Base-by-base conservation (phyloP, 2,329 filamentous ascomycete species). In the Chrysoporthe deuterocubensis region DNA sequence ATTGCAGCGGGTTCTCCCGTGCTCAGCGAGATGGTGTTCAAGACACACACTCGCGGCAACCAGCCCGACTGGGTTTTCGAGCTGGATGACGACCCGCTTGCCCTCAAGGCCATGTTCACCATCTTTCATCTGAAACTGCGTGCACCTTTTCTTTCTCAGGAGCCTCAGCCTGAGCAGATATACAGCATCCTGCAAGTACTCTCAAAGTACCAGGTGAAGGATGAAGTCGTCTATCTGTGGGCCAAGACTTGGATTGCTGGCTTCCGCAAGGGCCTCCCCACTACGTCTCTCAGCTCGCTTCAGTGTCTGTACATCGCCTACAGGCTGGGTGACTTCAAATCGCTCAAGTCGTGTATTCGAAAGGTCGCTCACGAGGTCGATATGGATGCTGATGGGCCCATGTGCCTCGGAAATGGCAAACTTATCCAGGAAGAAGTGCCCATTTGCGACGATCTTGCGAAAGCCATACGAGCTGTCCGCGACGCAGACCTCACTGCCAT, bases 291-390 rank as follows among this genome's bases (percentile, higher is more conserved):
- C 4, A 59, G 14, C 26, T 43, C 14, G 4, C 3, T 65, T 3
- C 56, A 70, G 44, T 56, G 62, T n/a, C 48, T 70, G 7, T 48
- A 48, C n/a, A 26, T 64, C 8, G 59, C 67, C 32, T 44, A 69
- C 52, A 65, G 60, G 40, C 18, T 70, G 2, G 69, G 69, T 9
- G 69, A 70, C 44, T 69, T 70, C 64, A 70, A 69, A 32, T 52
- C 59, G 4, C 50, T 66, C 18, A 70, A 69, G 58, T 21, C 9
- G 8, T 44, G 34, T 8, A 59, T 70, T 34, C 64, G 64, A 26
- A 58, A 70, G 43, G 61, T 52, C 7, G 67, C 67, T 4, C 64
- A 68, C 32, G 63, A 59, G 16, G 52, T 67, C n/a, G 61, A 59
- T 26, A n/a, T 64, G 16, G 62, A 37, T 16, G n/a, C 52, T 21